Conservation (phyloP, 2,329 filamentous ascomycete species). For the Fusarium agapanthi region DNA sequence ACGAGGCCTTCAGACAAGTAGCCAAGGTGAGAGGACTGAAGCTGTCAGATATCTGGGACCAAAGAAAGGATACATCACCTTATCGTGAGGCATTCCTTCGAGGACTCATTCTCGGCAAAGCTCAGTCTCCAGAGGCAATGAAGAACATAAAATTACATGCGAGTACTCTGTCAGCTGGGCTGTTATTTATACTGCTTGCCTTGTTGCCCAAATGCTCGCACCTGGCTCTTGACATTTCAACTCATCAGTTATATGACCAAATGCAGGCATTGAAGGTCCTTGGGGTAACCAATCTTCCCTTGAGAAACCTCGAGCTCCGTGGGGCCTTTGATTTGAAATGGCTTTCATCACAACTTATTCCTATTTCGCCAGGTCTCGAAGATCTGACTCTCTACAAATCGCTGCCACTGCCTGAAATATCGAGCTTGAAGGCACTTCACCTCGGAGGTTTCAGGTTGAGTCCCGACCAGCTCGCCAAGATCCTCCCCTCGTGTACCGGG, state of each 20-base stretch:
- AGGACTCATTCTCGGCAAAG: background rate
- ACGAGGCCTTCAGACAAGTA: background rate
- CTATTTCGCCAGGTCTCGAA: background rate
- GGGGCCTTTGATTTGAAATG: background rate
- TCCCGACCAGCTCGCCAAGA: background rate
- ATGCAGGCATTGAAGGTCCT: slow-evolving; percentile 1
- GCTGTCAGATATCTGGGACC: background rate
- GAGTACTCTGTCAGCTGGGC: background rate
- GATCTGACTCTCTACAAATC: background rate
- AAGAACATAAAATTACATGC: background rate
- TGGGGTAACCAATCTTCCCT: background rate
- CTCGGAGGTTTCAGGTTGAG: background rate
- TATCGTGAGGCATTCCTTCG: background rate
- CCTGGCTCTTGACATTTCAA: background rate
- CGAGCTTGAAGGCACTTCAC: slow-evolving; percentile 5
- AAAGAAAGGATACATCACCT: background rate
- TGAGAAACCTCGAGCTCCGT: background rate
- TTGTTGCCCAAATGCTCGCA: slow-evolving; percentile 4
- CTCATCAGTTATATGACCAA: background rate
- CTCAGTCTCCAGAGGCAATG: background rate
- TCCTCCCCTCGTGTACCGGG: background rate
- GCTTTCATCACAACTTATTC: background rate
- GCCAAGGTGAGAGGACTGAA: background rate
- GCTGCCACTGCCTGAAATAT: background rate
- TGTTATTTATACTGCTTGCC: background rate